Conservation (phyloP, 1,284 basidiomycete species). For the Athelia psychrophila region DNA sequence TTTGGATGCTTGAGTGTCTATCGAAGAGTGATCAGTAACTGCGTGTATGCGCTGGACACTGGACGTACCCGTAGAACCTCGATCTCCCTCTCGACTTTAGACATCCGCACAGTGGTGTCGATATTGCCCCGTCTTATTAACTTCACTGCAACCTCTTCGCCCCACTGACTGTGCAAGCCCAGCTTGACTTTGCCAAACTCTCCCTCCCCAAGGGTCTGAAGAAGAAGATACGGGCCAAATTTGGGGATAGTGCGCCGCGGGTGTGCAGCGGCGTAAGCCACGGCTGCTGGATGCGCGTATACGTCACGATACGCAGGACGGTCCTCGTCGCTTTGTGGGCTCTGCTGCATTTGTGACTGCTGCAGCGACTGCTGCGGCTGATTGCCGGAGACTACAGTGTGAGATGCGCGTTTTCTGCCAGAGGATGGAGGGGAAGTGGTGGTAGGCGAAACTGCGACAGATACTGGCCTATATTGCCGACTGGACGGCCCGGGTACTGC, state of each 20-base stretch:
- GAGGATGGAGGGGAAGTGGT: conserved; percentile 34
- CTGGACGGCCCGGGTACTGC: conserved; percentile 45
- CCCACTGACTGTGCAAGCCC: conserved; percentile 91
- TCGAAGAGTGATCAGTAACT: conserved; percentile 4
- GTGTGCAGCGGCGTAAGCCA: conserved; percentile 82
- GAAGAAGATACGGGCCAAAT: conserved; percentile 92
- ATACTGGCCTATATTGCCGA: conserved; percentile 34
- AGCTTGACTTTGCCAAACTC: conserved; percentile 99
- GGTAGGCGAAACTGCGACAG: conserved; percentile 43
- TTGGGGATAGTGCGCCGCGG: conserved; percentile 85
- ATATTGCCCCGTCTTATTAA: conserved; percentile 93
- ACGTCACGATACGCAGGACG: conserved; percentile 62
- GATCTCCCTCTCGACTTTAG: conserved; percentile 97
- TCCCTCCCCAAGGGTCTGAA: conserved; percentile 96
- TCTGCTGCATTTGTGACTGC: conserved; percentile 5
- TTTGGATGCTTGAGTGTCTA: conserved; percentile 96
- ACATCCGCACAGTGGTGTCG: conserved; percentile 84
- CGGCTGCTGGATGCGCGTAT: conserved; percentile 82
- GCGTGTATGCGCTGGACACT: conserved; percentile 1
- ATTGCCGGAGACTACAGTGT: conserved; percentile 43
- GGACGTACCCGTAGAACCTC: conserved; percentile 86
- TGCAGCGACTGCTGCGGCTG: conserved; percentile 5
- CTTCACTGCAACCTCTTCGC: conserved; percentile 99
- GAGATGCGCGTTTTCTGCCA: conserved; percentile 49
- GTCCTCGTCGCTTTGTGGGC: conserved; percentile 21